phyloP scores from a whole-genome alignment of 2,329 filamentous ascomycete species.

The Trichophyton mentagrophytes region DNA sequence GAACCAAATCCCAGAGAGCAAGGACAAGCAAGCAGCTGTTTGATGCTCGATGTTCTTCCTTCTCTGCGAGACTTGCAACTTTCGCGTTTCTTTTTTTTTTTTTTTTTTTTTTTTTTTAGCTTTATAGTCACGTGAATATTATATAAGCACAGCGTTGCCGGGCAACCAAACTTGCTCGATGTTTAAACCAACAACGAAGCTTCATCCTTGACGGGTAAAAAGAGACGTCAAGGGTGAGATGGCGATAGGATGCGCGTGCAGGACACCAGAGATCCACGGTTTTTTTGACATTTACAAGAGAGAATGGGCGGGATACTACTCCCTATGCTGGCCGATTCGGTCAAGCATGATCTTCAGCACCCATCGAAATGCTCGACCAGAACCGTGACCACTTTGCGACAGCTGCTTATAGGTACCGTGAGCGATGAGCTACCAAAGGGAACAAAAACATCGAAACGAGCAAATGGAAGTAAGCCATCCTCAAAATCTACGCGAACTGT shows the following conservation, averaged over 20 bases:
- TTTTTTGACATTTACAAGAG: neutral
- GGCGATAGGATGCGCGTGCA: neutral
- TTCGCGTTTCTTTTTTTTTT: neutral
- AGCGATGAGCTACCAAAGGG: constrained; percentile 14
- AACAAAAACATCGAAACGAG: constrained; percentile 18
- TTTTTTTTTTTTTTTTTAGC: no score
- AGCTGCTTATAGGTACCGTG: constrained; percentile 22
- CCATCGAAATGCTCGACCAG: constrained; percentile 41
- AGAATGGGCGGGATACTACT: constrained; percentile 12
- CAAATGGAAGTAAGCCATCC: neutral
- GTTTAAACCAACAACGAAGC: constrained; percentile 10
- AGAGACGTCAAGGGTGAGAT: neutral
- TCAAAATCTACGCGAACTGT: constrained; percentile 12
- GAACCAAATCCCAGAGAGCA: neutral
- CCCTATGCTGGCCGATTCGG: constrained; percentile 27
- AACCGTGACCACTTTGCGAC: constrained; percentile 29
- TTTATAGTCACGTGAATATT: neutral
- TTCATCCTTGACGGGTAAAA: neutral
- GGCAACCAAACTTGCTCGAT: constrained; percentile 8
- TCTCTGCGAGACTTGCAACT: neutral
- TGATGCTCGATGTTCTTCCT: neutral
- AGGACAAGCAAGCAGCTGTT: neutral
- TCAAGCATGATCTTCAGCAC: constrained; percentile 44
- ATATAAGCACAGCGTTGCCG: constrained; percentile 7
- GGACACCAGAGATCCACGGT: neutral